Evolutionary conservation across 805 yeast species (phyloP).

Genomic region (Komagataella populi): DNA sequence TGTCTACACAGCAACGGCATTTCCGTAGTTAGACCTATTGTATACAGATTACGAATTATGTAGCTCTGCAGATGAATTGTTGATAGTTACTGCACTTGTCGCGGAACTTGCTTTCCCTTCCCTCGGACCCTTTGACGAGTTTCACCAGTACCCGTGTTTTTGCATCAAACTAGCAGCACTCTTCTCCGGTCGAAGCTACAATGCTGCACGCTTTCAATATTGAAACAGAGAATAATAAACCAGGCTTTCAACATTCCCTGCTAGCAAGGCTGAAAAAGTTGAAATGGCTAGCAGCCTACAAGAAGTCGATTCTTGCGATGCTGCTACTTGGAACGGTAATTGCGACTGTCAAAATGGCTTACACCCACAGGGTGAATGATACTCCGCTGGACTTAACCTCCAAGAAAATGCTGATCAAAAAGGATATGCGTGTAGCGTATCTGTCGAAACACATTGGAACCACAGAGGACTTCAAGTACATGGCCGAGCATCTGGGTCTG

Average conservation of each 20-base stretch:
- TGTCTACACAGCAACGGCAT: too few species aligned
- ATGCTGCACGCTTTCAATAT: background rate
- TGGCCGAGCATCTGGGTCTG: background rate
- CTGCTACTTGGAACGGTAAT: background rate
- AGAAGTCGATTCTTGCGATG: background rate
- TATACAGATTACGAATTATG: too few species aligned
- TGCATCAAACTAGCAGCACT: too few species aligned
- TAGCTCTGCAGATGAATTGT: too few species aligned
- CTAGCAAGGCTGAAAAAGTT: background rate
- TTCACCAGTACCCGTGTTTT: too few species aligned
- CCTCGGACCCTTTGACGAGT: too few species aligned
- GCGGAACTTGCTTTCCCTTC: too few species aligned
- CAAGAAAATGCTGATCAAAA: background rate
- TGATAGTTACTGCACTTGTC: too few species aligned
- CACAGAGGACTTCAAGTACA: background rate
- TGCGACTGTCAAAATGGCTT: background rate
- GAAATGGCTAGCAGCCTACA: background rate
- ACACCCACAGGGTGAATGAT: background rate
- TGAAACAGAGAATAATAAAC: background rate
- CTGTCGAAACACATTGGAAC: background rate
- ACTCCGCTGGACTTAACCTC: background rate
- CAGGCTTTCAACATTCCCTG: background rate
- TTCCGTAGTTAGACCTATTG: too few species aligned
- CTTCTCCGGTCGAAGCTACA: background rate
- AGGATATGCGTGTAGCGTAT: background rate